phyloP scores from a whole-genome alignment of 208 protist genomes.

The Wallacemonas sp. region DNA sequence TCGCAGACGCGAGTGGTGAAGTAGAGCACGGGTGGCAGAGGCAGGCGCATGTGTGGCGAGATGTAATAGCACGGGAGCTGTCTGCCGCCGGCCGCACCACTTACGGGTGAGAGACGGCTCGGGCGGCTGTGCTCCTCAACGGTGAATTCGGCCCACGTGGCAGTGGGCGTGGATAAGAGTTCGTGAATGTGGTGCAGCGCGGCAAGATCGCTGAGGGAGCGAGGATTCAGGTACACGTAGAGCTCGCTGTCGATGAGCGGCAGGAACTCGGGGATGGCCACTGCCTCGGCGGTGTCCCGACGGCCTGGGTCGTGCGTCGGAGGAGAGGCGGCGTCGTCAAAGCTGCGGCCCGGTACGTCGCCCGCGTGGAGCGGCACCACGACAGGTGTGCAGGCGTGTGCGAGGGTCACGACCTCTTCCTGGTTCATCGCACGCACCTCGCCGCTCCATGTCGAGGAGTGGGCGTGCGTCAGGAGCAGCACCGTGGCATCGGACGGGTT shows the following conservation, averaged over 20 bases:
- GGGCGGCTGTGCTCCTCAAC: background rate
- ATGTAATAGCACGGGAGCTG: conserved; percentile 28
- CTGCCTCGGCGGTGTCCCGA: background rate
- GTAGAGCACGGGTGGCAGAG: conserved; percentile 33
- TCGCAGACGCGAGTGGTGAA: conserved; percentile 53
- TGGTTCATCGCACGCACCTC: background rate
- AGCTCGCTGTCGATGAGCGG: conserved; percentile 4
- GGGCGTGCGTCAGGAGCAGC: conserved; percentile 6
- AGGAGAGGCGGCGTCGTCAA: too few species aligned
- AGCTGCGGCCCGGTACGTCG: too few species aligned
- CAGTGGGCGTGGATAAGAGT: background rate
- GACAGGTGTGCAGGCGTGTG: background rate
- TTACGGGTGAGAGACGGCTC: too few species aligned
- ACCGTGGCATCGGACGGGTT: conserved; percentile 4
- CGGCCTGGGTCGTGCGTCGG: too few species aligned
- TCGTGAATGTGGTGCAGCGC: background rate
- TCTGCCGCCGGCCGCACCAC: background rate
- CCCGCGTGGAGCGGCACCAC: background rate
- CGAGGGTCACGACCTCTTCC: background rate
- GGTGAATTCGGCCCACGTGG: background rate
- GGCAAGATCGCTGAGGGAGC: background rate
- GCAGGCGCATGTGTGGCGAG: conserved; percentile 31
- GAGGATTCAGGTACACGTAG: conserved; percentile 6
- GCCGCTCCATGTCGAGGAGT: conserved; percentile 9
- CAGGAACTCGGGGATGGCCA: background rate